Conservation (phyloP, 164 flowering plant species). For the Piper betle region DNA sequence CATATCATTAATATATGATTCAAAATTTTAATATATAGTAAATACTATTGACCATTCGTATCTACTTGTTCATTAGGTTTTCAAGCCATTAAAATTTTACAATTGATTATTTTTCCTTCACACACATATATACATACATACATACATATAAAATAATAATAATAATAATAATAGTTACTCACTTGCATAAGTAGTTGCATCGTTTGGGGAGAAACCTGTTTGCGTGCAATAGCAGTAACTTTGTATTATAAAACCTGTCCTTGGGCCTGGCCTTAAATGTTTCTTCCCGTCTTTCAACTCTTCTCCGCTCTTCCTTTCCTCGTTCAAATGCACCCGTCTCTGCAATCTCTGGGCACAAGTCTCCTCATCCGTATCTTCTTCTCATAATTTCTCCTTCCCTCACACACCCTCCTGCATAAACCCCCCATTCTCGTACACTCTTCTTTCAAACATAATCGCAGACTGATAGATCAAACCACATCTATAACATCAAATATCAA, state of each 20-base stretch:
- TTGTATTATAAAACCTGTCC: neutral
- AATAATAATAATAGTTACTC: too few species aligned
- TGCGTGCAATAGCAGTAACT: neutral
- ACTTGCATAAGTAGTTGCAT: neutral
- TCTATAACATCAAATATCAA: conserved; percentile 3
- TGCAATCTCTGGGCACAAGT: conserved; percentile 4
- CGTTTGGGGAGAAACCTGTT: neutral
- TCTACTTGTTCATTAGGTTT: too few species aligned
- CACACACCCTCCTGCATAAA: conserved; percentile 14
- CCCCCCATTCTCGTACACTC: neutral
- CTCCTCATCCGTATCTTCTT: neutral
- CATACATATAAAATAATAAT: too few species aligned
- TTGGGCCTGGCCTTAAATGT: neutral
- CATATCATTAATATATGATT: too few species aligned
- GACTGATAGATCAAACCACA: neutral
- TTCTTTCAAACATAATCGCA: too few species aligned
- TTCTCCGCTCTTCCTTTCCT: conserved; percentile 15
- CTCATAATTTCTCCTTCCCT: conserved; percentile 2
- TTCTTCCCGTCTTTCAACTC: conserved; percentile 17
- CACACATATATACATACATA: too few species aligned
- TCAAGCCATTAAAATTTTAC: too few species aligned
- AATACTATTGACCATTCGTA: too few species aligned
- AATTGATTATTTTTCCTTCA: too few species aligned
- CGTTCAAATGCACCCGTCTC: conserved; percentile 11
- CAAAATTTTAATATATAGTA: too few species aligned